Base-by-base conservation (phyloP, 2,329 filamentous ascomycete species). In the Colletotrichum sojae region DNA sequence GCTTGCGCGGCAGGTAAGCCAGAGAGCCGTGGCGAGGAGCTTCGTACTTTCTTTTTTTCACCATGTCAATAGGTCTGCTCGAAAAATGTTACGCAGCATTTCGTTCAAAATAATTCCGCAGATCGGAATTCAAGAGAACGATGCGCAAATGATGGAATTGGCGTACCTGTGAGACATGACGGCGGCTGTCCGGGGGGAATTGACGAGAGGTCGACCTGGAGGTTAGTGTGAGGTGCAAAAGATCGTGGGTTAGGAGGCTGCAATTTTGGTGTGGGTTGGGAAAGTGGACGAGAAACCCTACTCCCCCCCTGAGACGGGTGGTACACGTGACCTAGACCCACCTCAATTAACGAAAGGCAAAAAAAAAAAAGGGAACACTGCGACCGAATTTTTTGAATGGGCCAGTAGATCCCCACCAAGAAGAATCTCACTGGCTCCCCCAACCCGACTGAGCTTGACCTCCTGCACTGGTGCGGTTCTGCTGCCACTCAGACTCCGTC, bases 11-110 rank as follows among this genome's bases (percentile, higher is more conserved):
- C 81, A 96, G 85, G 87, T 90, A 95, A 78, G 92, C 93, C 84
- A 98, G 89, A 82, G 93, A 95, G 83, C 95, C 96, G 89, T 98
- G 95, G 84, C 95, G 93, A 83, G 95, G 95, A 83, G 95, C 95
- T 90, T 97, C 86, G 81, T 83, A 88, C 85, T 89, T 80, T 80
- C 81, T 61, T n/a, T n/a, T n/a, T n/a, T n/a, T n/a, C n/a, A n/a
- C n/a, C n/a, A n/a, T n/a, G n/a, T n/a, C n/a, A n/a, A n/a, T n/a
- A n/a, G n/a, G n/a, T n/a, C n/a, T n/a, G n/a, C n/a, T n/a, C n/a
- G n/a, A n/a, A n/a, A n/a, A n/a, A n/a, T n/a, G n/a, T n/a, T n/a
- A n/a, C n/a, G n/a, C n/a, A n/a, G n/a, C n/a, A n/a, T n/a, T n/a
- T n/a, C n/a, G n/a, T n/a, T n/a, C n/a, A n/a, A n/a, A n/a, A n/a